Evolutionary conservation across 2,329 filamentous ascomycete genomes (phyloP).

Genomic region (Colletotrichum aenigma): DNA sequence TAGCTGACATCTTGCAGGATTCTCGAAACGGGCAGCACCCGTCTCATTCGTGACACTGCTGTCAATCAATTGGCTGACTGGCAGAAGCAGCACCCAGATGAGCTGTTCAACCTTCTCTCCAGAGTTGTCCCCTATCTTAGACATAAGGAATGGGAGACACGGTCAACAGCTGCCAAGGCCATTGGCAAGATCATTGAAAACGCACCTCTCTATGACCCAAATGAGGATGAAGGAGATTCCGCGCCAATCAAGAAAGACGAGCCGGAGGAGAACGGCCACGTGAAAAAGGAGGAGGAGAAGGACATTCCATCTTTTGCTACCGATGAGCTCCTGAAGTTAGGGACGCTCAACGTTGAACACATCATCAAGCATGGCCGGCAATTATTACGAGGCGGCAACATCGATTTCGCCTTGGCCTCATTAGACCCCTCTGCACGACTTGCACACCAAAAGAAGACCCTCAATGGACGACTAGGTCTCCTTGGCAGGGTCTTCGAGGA

Average conservation of each 20-base stretch:
- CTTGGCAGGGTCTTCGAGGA: constrained; percentile 85
- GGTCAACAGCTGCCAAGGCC: constrained; percentile 90
- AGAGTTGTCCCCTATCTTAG: constrained; percentile 94
- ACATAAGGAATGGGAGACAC: constrained; percentile 96
- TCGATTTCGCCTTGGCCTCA: constrained; percentile 83
- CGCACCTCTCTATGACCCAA: constrained; percentile 87
- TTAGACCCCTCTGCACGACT: constrained; percentile 83
- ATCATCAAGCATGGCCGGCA: constrained; percentile 86
- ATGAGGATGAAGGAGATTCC: constrained; percentile 66
- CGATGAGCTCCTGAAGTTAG: constrained; percentile 72
- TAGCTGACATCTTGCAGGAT: constrained; percentile 60
- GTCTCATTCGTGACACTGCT: constrained; percentile 93
- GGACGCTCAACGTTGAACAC: constrained; percentile 75
- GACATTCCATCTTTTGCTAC: constrained; percentile 44
- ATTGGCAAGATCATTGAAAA: constrained; percentile 93
- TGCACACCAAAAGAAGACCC: constrained; percentile 86
- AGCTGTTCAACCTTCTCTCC: constrained; percentile 93
- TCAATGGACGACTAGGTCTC: constrained; percentile 81
- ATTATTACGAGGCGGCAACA: constrained; percentile 81
- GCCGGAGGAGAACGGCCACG: constrained; percentile 41
- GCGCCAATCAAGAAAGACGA: constrained; percentile 49
- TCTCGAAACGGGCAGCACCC: constrained; percentile 95
- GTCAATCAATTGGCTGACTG: constrained; percentile 97
- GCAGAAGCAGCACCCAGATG: constrained; percentile 97
- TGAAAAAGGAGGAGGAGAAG: constrained; percentile 68